phyloP scores from a whole-genome alignment of 2,329 filamentous ascomycete genomes.

The Xylogone sp. region DNA sequence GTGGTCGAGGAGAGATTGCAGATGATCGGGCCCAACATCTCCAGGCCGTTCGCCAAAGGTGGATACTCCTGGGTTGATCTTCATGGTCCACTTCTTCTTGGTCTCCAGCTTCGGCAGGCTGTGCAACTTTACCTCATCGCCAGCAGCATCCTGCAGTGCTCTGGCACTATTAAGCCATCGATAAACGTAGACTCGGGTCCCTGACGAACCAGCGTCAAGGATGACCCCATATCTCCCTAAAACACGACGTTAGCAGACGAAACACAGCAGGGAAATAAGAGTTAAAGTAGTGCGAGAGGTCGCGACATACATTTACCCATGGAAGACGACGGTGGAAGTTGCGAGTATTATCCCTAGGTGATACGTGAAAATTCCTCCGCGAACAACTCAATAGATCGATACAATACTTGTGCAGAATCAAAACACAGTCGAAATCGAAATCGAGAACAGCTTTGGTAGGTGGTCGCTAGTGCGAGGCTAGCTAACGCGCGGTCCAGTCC shows the following conservation, averaged over 20 bases:
- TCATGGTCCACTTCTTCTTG: constrained; percentile 85
- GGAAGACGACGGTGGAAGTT: neutral
- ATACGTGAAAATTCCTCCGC: neutral
- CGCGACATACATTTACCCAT: constrained; percentile 29
- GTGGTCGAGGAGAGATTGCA: constrained; percentile 76
- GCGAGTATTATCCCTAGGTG: neutral
- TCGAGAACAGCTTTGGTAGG: no score
- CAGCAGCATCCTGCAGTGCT: constrained; percentile 58
- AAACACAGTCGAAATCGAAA: no score
- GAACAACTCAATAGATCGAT: neutral
- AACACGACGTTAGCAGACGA: constrained; percentile 1
- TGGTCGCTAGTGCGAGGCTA: no score
- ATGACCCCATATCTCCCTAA: constrained; percentile 78
- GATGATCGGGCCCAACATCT: constrained; percentile 75
- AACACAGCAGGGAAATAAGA: constrained; percentile 2
- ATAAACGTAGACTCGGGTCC: constrained; percentile 92
- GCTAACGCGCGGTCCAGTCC: no score
- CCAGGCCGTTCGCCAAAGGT: constrained; percentile 77
- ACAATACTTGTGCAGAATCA: no score
- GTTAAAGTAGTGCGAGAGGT: neutral
- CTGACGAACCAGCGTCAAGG: constrained; percentile 95
- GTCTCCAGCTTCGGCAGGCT: constrained; percentile 77
- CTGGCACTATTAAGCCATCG: constrained; percentile 78
- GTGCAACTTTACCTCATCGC: constrained; percentile 49
- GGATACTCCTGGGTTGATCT: constrained; percentile 90